phyloP scores from a whole-genome alignment of 768 basidiomycete species.

The Hericium rajendrae region DNA sequence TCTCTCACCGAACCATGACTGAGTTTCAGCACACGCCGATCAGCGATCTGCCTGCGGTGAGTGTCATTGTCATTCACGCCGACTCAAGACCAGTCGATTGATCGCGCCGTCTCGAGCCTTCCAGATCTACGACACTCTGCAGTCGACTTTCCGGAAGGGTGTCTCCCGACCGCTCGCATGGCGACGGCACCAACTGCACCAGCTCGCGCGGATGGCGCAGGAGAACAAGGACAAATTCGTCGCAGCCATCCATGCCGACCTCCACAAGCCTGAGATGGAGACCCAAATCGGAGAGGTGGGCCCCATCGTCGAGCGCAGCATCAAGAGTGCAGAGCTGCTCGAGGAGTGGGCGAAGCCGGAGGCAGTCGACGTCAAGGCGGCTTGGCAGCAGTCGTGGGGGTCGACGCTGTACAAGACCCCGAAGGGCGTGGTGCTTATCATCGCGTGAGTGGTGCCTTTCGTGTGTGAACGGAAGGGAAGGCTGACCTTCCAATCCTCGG shows the following conservation, averaged over 20 bases:
- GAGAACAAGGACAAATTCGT: slow-evolving; percentile 16
- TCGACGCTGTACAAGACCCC: slow-evolving; percentile 14
- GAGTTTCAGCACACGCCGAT: neutral
- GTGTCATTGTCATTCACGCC: neutral
- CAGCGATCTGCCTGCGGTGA: neutral
- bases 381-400: slow-evolving; percentile 12
- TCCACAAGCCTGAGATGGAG: slow-evolving; percentile 16
- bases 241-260: slow-evolving; percentile 13
- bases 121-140: slow-evolving; percentile 10
- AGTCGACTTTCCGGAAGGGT: slow-evolving; percentile 14
- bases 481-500: neutral
- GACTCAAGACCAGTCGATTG: neutral
- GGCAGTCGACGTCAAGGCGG: slow-evolving; percentile 3
- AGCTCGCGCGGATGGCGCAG: slow-evolving; percentile 16
- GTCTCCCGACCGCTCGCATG: slow-evolving; percentile 16
- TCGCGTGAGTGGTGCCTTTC: slow-evolving; percentile 4
- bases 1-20: neutral
- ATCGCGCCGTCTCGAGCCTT: neutral
- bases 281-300: slow-evolving; percentile 12
- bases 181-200: slow-evolving; percentile 18
- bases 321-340: slow-evolving; percentile 11
- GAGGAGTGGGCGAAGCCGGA: slow-evolving; percentile 16
- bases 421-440: slow-evolving; percentile 18
- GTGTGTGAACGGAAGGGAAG: neutral
- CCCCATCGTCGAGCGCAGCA: slow-evolving; percentile 6